phyloP scores from a whole-genome alignment of 345 rosid genomes.

The Salix exigua region DNA sequence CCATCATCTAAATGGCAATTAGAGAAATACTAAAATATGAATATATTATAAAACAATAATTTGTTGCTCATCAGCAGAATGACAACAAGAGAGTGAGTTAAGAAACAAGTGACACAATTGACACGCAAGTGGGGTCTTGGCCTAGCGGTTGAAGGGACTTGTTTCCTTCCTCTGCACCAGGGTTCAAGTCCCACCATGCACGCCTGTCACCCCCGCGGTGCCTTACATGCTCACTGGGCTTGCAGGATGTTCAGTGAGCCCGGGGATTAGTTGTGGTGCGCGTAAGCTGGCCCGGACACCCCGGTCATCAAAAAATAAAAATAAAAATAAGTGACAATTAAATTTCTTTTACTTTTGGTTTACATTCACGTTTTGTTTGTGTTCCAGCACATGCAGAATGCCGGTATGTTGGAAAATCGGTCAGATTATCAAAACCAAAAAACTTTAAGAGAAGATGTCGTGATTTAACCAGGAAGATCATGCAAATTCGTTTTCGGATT shows the following conservation, averaged over 20 bases:
- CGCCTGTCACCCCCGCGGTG: too few species aligned
- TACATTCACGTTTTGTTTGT: constrained; percentile 1
- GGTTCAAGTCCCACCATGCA: too few species aligned
- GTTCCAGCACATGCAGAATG: constrained; percentile 40
- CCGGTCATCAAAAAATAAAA: too few species aligned
- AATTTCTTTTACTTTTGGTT: not conserved
- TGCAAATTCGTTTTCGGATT: constrained; percentile 50
- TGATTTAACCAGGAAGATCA: constrained; percentile 48
- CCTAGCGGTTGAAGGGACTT: too few species aligned
- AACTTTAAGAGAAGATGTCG: constrained; percentile 42
- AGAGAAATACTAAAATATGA: not conserved
- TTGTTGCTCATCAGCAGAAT: not conserved
- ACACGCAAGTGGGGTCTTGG: too few species aligned
- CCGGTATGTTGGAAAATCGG: constrained; percentile 32
- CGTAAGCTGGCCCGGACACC: too few species aligned
- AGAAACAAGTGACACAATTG: not conserved
- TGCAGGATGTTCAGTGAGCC: too few species aligned
- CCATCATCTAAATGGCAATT: not conserved
- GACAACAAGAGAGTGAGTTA: not conserved
- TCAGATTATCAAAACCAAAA: constrained; percentile 37
- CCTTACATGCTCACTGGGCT: too few species aligned
- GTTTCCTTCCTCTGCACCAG: too few species aligned
- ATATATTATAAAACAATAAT: not conserved
- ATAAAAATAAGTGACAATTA: not conserved
- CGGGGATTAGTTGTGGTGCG: too few species aligned